Evolutionary conservation across 345 rosid species (phyloP), one percentile per base, ranked within the genome.

Genomic region (Triadica sebifera): DNA sequence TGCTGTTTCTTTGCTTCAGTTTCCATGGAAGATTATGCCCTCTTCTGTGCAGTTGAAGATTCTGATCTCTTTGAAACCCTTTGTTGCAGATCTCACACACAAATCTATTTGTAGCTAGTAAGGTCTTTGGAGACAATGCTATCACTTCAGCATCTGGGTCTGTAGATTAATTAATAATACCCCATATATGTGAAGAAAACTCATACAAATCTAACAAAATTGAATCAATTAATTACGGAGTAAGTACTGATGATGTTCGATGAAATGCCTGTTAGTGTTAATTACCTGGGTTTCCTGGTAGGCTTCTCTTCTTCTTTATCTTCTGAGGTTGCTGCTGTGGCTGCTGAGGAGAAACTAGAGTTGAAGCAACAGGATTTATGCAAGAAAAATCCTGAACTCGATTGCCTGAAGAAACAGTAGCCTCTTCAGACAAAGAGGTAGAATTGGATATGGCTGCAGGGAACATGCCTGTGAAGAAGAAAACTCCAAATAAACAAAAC

Each of bases 1-100:
- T 81, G 78, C 41, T 80, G 83, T 72, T 87, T 70, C 89, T 90
- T 78, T 89, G 97, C 76, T 93, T 93, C 73, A 93, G 85, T 77
- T 93, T 93, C 98, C 98, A 93, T 62, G 98, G 98, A 57, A 93
- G 93, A 76, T 93, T 93, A 70, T 93, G 98, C 5, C 98, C 97
- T 85, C 98, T 89, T 81, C 94, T 87, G 74, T 93, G 97, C 75
- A 93, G 98, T 75, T 93, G 97, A 71, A 93, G 89, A 73, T 93
- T 93, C 85, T 93, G 98, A 81, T 93, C 98, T 80, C 98, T 87
- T 67, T 90, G 98, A 77, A 93, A 93, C 71, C 98, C 93, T 80
- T 91, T 93, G 85, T 87, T 93, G 74, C 98, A 93, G 85, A 91
- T 86, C 96, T 93, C 98, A 85, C 98, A 93, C 19, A 93, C 79